These are phyloP conservation scores for Annulohypoxylon moriforme DNA, from an alignment of 495 filamentous ascomycete species.

Conservation along the genomic window DNA sequence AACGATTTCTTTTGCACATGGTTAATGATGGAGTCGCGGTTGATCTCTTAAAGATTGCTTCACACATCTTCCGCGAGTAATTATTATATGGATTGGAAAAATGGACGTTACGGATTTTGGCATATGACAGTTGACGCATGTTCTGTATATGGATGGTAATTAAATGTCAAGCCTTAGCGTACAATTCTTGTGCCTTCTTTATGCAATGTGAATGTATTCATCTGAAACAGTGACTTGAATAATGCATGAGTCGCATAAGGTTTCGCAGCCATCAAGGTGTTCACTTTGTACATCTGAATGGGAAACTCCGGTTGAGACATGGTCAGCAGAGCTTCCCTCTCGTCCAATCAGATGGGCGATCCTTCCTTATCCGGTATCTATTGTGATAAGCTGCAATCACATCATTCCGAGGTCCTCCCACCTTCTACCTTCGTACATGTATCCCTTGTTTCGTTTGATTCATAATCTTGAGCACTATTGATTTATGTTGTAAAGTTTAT, in stretches of 20 bases:
- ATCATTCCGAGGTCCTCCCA: slow-evolving; percentile 24
- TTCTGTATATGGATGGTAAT: slow-evolving; percentile 50
- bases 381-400: slow-evolving; percentile 31
- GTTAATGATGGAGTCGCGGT: slow-evolving; percentile 46
- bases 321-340: neutral
- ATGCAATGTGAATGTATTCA: neutral
- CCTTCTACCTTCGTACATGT: slow-evolving; percentile 40
- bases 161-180: slow-evolving; percentile 44
- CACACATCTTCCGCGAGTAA: slow-evolving; percentile 43
- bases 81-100: slow-evolving; percentile 46
- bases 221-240: neutral
- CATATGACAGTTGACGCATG: slow-evolving; percentile 46
- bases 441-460: too few relatives aligned
- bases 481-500: neutral
- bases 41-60: slow-evolving; percentile 46
- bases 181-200: slow-evolving; percentile 5
- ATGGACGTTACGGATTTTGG: slow-evolving; percentile 46
- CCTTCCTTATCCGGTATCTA: slow-evolving; percentile 27
- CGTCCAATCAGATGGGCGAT: slow-evolving; percentile 17
- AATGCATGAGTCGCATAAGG: neutral
- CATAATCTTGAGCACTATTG: neutral
- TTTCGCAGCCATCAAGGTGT: slow-evolving; percentile 12
- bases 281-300: neutral
- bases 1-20: slow-evolving; percentile 32
- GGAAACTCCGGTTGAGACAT: neutral